phyloP scores from a whole-genome alignment of 371 early-diverging fungal species.

The Mucor piriformis region DNA sequence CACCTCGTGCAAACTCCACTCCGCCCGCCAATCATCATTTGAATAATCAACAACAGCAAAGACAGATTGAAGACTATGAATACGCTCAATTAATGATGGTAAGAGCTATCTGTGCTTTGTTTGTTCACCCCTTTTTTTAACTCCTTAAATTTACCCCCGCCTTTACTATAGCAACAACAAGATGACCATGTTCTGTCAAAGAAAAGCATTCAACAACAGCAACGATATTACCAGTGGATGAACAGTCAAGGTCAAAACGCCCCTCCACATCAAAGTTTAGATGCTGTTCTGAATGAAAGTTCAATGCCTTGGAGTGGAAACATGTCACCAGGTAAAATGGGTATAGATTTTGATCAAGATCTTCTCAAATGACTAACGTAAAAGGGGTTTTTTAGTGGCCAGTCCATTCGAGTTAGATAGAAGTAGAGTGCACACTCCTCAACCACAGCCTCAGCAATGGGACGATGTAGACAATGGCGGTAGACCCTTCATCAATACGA shows the following conservation, averaged over 20 bases:
- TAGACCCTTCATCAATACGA: background rate
- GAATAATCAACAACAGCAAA: constrained; percentile 11
- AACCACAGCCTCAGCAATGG: background rate
- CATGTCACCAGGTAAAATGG: constrained; percentile 14
- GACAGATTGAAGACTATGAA: constrained; percentile 30
- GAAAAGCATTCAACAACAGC: constrained; percentile 22
- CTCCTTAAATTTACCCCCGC: background rate
- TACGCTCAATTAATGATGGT: constrained; percentile 23
- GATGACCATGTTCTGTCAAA: constrained; percentile 12
- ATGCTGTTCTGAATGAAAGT: constrained; percentile 35
- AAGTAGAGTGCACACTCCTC: constrained; percentile 16
- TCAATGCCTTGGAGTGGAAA: constrained; percentile 25
- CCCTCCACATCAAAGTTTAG: constrained; percentile 24
- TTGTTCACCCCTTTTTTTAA: background rate
- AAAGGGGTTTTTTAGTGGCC: background rate
- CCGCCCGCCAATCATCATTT: constrained; percentile 37
- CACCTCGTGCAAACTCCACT: constrained; percentile 48
- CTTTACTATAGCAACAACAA: background rate
- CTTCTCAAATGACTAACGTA: background rate
- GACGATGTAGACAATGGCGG: background rate
- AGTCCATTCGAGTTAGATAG: constrained; percentile 4
- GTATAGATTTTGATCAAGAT: background rate
- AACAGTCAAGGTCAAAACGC: constrained; percentile 17
- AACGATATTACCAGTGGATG: constrained; percentile 36
- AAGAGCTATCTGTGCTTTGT: background rate